phyloP scores from a whole-genome alignment of 495 filamentous ascomycete species.

The Aspergillus steynii region DNA sequence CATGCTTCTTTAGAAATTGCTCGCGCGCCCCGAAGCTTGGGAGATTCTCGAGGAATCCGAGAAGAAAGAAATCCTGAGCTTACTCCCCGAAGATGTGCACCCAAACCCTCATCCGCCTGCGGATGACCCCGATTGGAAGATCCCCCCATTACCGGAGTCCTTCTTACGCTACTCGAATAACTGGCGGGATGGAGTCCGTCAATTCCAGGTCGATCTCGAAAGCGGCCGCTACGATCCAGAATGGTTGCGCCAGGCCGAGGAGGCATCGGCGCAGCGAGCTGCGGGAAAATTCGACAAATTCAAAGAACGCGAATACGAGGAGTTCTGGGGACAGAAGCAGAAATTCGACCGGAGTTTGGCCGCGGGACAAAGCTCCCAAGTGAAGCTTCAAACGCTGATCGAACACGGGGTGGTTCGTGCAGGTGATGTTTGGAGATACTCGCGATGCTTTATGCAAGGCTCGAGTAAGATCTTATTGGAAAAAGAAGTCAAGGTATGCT shows the following conservation, averaged over 20 bases:
- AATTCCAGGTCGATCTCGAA: constrained; percentile 61
- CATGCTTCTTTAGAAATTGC: constrained; percentile 45
- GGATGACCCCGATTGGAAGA: constrained; percentile 33
- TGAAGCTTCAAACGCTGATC: constrained; percentile 49
- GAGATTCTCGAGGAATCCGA: constrained; percentile 55
- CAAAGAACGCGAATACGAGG: constrained; percentile 64
- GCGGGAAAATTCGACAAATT: constrained; percentile 69
- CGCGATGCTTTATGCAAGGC: constrained; percentile 32
- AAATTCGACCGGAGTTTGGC: constrained; percentile 34
- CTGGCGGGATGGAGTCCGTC: constrained; percentile 47
- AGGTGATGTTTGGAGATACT: constrained; percentile 54
- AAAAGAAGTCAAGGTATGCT: constrained; percentile 50
- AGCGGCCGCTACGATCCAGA: constrained; percentile 62
- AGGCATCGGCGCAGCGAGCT: constrained; percentile 61
- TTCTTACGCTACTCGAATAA: constrained; percentile 54
- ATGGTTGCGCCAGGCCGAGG: constrained; percentile 66
- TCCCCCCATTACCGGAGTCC: constrained; percentile 40
- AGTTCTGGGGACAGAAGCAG: constrained; percentile 70
- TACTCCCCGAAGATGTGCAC: constrained; percentile 55
- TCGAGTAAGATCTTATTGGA: constrained; percentile 39
- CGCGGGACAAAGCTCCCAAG: constrained; percentile 50
- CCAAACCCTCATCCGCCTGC: constrained; percentile 33
- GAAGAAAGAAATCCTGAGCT: constrained; percentile 52
- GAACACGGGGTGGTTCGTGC: constrained; percentile 46
- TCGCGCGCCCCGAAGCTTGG: constrained; percentile 59